Evolutionary conservation across 2,329 filamentous ascomycete genomes (phyloP).

Genomic region (Arthroderma uncinatum): DNA sequence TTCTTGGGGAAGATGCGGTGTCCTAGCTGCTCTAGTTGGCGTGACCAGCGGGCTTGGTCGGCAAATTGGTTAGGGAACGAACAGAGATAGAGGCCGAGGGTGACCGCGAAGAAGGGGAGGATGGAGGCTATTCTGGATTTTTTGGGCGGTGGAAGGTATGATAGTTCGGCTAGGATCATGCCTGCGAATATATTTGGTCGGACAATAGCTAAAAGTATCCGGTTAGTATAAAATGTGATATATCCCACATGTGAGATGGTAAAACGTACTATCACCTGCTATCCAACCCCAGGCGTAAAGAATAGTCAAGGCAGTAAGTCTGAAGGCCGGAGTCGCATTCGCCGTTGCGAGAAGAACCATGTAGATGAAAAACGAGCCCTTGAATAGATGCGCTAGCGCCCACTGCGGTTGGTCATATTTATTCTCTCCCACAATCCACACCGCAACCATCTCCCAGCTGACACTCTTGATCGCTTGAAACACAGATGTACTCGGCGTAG

Average conservation of each 20-base stretch:
- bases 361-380: conserved; percentile 46
- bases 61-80: conserved; percentile 49
- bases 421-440: conserved; percentile 43
- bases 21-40: conserved; percentile 15
- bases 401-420: conserved; percentile 49
- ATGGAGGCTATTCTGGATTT: conserved; percentile 36
- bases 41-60: conserved; percentile 46
- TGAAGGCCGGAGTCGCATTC: conserved; percentile 39
- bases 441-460: conserved; percentile 37
- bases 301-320: conserved; percentile 38
- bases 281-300: conserved; percentile 40
- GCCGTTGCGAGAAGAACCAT: conserved; percentile 43
- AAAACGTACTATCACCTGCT: conserved; percentile 24
- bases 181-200: conserved; percentile 52
- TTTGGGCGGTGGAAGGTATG: conserved; percentile 39
- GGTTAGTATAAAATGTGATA: not conserved
- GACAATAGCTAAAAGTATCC: conserved; percentile 32
- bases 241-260: conserved; percentile 6
- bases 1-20: conserved; percentile 24
- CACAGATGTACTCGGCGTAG: conserved; percentile 33
- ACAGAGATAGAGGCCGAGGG: conserved; percentile 46
- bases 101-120: conserved; percentile 41
- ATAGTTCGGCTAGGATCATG: conserved; percentile 50
- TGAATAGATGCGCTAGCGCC: conserved; percentile 46
- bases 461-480: conserved; percentile 36